phyloP scores from a whole-genome alignment of 2,329 filamentous ascomycete species.

The Drechslerella coelobrocha region DNA sequence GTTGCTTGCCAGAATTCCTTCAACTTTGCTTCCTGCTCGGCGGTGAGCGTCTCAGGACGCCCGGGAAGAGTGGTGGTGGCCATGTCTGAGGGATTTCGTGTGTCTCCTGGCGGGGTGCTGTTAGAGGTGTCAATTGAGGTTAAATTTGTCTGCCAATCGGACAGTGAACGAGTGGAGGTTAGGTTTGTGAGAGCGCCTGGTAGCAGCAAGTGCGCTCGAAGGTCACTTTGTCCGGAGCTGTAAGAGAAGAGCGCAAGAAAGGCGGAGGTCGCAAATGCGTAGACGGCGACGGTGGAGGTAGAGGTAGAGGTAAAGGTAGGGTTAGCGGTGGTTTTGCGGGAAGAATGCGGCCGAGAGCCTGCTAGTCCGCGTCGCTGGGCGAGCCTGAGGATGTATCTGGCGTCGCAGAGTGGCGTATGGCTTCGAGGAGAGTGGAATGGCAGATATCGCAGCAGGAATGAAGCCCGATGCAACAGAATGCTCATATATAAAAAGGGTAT shows the following conservation, averaged over 20 bases:
- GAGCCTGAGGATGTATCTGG: too few species aligned
- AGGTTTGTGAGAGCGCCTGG: neutral
- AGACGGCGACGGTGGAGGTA: neutral
- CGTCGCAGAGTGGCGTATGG: too few species aligned
- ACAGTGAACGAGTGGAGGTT: constrained; percentile 2
- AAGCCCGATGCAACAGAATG: too few species aligned
- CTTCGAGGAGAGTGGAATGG: too few species aligned
- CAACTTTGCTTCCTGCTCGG: constrained; percentile 85
- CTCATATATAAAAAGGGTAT: too few species aligned
- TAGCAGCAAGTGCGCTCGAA: neutral
- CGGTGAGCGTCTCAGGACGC: constrained; percentile 83
- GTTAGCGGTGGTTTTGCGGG: neutral
- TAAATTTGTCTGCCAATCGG: constrained; percentile 22
- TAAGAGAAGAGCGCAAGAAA: constrained; percentile 16
- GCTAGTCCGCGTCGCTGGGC: neutral
- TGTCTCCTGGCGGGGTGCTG: constrained; percentile 8
- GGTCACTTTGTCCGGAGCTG: constrained; percentile 1
- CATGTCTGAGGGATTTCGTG: constrained; percentile 36
- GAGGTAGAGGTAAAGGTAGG: neutral
- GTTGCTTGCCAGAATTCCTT: constrained; percentile 82
- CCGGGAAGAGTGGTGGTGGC: constrained; percentile 68
- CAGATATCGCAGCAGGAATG: too few species aligned
- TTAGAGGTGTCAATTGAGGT: neutral
- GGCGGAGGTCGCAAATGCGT: constrained; percentile 17
- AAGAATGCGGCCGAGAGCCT: too few species aligned